These are phyloP conservation scores for Ustilago bromivora DNA, from an alignment of 1,284 basidiomycete genomes.

Conservation along the genomic window DNA sequence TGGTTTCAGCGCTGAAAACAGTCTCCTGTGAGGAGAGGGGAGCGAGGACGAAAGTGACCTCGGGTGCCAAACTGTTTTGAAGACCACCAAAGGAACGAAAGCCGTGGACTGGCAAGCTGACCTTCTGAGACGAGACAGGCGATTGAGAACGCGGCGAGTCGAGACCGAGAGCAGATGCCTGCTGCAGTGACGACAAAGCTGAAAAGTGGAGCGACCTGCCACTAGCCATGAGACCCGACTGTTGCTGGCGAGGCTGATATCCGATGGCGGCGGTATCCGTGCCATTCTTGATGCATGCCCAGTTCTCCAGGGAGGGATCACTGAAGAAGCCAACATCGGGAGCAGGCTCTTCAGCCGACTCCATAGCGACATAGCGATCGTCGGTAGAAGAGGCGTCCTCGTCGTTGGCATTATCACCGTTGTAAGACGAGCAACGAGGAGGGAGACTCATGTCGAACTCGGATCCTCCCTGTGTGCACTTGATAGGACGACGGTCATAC, in stretches of 20 bases:
- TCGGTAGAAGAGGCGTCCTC: conserved; percentile 38
- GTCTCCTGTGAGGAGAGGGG: conserved; percentile 2
- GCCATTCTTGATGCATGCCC: conserved; percentile 61
- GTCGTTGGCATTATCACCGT: conserved; percentile 37
- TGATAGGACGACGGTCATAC: conserved; percentile 61
- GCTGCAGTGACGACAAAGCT: conserved; percentile 40
- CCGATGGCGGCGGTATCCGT: conserved; percentile 37
- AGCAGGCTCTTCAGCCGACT: conserved; percentile 35
- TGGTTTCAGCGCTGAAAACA: conserved; percentile 18
- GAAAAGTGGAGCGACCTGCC: conserved; percentile 53
- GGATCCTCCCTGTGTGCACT: conserved; percentile 59
- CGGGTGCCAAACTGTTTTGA: conserved; percentile 33
- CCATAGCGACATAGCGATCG: conserved; percentile 13
- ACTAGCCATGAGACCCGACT: conserved; percentile 46
- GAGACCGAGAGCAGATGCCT: conserved; percentile 27
- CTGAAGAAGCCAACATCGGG: conserved; percentile 42
- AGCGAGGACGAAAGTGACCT: conserved; percentile 12
- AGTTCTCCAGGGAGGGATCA: conserved; percentile 42
- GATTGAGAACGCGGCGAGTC: conserved; percentile 9
- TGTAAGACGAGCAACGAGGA: conserved; percentile 40
- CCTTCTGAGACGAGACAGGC: conserved; percentile 26
- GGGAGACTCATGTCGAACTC: conserved; percentile 59
- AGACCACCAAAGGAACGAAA: conserved; percentile 62
- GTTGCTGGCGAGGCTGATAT: conserved; percentile 46
- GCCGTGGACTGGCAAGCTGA: conserved; percentile 56